A percentile compares a stretch with the other conserved stretches of the same genome.
These are phyloP conservation scores for Hysterium pulicare DNA, from an alignment of 2,329 filamentous ascomycete species.

Conservation along the genomic window DNA sequence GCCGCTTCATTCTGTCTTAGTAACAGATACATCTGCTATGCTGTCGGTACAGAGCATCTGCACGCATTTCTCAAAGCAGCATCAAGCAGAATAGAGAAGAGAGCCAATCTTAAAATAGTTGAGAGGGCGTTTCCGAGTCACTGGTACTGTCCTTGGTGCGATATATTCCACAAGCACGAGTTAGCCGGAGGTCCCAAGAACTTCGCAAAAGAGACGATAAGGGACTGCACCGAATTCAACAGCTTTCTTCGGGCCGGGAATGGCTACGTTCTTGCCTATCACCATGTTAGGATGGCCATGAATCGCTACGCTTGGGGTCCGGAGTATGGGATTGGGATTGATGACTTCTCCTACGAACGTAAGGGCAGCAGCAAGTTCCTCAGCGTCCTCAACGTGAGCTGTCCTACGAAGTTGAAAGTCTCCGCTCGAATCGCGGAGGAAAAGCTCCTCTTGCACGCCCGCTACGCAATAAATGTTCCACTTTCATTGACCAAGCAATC, in stretches of 20 bases:
- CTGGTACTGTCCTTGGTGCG: slow-evolving; percentile 36
- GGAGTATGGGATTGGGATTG: slow-evolving; percentile 22
- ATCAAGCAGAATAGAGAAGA: slow-evolving; percentile 17
- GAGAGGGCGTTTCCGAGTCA: slow-evolving; percentile 30
- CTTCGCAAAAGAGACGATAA: slow-evolving; percentile 4
- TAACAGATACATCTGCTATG: slow-evolving; percentile 25
- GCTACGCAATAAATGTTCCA: slow-evolving; percentile 17
- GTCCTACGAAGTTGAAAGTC: slow-evolving; percentile 8
- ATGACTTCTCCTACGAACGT: slow-evolving; percentile 12
- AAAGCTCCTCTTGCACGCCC: slow-evolving; percentile 18
- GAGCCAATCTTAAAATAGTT: slow-evolving; percentile 24
- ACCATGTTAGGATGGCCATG: slow-evolving; percentile 28
- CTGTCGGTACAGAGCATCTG: slow-evolving; percentile 22
- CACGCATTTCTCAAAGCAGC: slow-evolving; percentile 12
- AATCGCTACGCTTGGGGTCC: slow-evolving; percentile 16
- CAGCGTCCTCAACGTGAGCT: slow-evolving; percentile 13
- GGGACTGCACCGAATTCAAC: slow-evolving; percentile 23
- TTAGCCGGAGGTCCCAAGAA: slow-evolving; percentile 11
- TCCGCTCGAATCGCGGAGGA: slow-evolving; percentile 15
- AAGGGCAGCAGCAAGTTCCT: slow-evolving; percentile 12
- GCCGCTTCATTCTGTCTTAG: slow-evolving; percentile 25
- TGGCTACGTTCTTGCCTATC: slow-evolving; percentile 22
- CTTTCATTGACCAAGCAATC: slow-evolving; percentile 1
- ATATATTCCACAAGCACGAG: slow-evolving; percentile 23
- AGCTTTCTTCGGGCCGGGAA: slow-evolving; percentile 18